Evolutionary conservation across 108 stramenopile genomes (phyloP).

Genomic region (Fragilaria radians): DNA sequence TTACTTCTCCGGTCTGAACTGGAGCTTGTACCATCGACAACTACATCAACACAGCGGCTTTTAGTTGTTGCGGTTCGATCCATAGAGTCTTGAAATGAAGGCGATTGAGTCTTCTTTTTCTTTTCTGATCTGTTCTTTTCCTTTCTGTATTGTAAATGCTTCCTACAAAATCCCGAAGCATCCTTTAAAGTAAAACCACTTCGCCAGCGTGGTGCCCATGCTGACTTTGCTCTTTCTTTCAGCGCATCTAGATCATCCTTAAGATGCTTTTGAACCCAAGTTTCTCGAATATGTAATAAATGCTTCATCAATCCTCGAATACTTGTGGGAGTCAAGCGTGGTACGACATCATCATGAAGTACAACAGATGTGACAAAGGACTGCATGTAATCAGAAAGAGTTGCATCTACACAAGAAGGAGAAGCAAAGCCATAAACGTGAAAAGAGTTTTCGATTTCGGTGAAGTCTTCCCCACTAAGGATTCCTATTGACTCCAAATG

Average conservation of each 20-base stretch:
- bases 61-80: not conserved
- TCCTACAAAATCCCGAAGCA: slow-evolving; percentile 40
- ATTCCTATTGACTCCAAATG: slow-evolving; percentile 36
- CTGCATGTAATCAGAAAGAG: slow-evolving; percentile 61
- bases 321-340: slow-evolving; percentile 85
- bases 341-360: slow-evolving; percentile 92
- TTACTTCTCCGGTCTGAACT: too few species aligned
- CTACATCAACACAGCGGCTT: not conserved
- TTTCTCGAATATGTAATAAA: slow-evolving; percentile 76
- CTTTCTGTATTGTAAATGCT: slow-evolving; percentile 35
- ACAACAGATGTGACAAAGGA: slow-evolving; percentile 78
- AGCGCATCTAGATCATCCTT: slow-evolving; percentile 66
- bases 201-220: slow-evolving; percentile 70
- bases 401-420: slow-evolving; percentile 86
- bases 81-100: not conserved
- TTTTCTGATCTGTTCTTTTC: slow-evolving; percentile 20
- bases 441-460: slow-evolving; percentile 14
- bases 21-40: not conserved
- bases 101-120: slow-evolving; percentile 7
- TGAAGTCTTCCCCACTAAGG: not conserved
- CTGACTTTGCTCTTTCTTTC: slow-evolving; percentile 61
- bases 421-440: slow-evolving; percentile 86
- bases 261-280: slow-evolving; percentile 81
- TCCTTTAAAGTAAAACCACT: slow-evolving; percentile 55
- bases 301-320: slow-evolving; percentile 82